Conservation (phyloP, 495 filamentous ascomycete species). For the Penicillium chermesinum region DNA sequence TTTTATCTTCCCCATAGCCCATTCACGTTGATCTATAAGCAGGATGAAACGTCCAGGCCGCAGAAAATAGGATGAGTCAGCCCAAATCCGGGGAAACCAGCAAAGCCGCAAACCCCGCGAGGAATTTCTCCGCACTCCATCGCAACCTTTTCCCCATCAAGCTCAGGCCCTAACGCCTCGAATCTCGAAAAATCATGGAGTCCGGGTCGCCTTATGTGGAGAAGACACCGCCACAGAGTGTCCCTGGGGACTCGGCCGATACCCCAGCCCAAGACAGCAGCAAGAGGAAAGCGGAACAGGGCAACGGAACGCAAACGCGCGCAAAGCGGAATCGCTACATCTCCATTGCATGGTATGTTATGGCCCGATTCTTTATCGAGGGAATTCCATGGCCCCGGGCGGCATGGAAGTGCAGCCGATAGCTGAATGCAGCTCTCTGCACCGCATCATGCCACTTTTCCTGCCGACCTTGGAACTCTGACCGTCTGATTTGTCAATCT, state of each 20-base stretch:
- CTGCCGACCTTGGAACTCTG: background rate
- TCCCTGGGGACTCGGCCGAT: constrained; percentile 20
- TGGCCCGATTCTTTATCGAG: constrained; percentile 12
- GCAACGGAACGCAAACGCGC: constrained; percentile 45
- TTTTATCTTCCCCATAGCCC: too few species aligned
- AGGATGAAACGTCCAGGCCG: constrained; percentile 13
- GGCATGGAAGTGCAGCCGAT: background rate
- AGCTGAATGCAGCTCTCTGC: background rate
- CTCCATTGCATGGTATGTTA: constrained; percentile 79
- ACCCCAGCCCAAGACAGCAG: constrained; percentile 25
- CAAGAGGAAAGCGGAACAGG: constrained; percentile 47
- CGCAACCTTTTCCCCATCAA: constrained; percentile 13
- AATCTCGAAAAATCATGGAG: constrained; percentile 23
- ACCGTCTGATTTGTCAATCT: constrained; percentile 13
- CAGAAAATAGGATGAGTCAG: constrained; percentile 26
- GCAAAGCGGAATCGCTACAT: constrained; percentile 71
- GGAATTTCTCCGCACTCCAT: constrained; percentile 43
- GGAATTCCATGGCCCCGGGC: constrained; percentile 1
- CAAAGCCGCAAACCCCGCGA: constrained; percentile 38
- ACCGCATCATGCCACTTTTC: constrained; percentile 10
- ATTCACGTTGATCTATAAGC: background rate
- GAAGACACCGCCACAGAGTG: constrained; percentile 18
- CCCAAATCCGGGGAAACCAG: constrained; percentile 34
- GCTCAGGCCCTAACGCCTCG: constrained; percentile 4
- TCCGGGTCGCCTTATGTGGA: constrained; percentile 38